A percentile compares a stretch with the other conserved stretches of the same genome.
Evolutionary conservation across 805 yeast species (phyloP).

Genomic region (Metschnikowia lunata): DNA sequence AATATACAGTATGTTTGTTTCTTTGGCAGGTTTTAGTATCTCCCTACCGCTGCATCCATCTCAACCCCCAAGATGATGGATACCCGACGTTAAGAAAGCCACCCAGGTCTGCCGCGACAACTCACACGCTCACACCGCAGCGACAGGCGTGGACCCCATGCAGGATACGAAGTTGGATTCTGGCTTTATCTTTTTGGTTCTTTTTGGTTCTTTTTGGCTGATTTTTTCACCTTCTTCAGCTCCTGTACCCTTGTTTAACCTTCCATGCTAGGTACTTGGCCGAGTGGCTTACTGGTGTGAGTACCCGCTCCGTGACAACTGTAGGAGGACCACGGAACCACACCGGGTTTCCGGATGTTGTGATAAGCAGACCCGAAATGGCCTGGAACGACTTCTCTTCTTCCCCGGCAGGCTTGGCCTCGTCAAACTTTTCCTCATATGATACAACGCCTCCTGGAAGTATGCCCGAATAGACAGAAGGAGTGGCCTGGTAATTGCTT

Average conservation of each 20-base stretch:
- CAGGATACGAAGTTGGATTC: no score
- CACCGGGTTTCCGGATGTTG: conserved; percentile 23
- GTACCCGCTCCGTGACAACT: conserved; percentile 23
- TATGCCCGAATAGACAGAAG: conserved; percentile 34
- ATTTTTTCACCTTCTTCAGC: not conserved
- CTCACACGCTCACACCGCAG: no score
- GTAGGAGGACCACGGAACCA: conserved; percentile 73
- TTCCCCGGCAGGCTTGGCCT: not conserved
- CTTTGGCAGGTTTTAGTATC: no score
- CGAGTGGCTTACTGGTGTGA: conserved; percentile 59
- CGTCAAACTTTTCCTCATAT: conserved; percentile 20
- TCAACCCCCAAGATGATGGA: no score
- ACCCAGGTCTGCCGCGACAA: no score
- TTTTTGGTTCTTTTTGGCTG: no score
- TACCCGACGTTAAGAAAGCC: no score
- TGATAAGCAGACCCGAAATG: conserved; percentile 14
- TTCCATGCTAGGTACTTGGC: conserved; percentile 61
- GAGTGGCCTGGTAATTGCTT: conserved; percentile 24
- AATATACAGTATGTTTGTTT: no score
- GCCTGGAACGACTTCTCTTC: conserved; percentile 3
- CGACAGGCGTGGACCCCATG: no score
- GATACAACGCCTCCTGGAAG: conserved; percentile 38
- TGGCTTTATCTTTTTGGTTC: no score
- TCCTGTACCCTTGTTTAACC: conserved; percentile 5
- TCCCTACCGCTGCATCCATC: no score